These are phyloP conservation scores for Naganishia vishniacii DNA, from an alignment of 768 basidiomycete species.

Conservation along the genomic window DNA sequence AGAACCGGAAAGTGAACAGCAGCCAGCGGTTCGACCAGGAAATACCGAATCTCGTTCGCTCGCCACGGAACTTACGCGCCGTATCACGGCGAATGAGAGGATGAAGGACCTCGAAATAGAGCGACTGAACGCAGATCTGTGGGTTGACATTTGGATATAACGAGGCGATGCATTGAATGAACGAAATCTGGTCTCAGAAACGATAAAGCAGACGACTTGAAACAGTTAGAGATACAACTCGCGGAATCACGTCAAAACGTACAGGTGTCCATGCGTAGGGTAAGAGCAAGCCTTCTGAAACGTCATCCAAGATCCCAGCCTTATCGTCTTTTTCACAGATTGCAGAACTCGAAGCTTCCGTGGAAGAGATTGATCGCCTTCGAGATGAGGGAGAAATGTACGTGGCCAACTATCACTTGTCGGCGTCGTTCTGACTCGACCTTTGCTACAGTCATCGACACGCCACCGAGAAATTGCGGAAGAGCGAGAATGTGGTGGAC, in stretches of 20 bases:
- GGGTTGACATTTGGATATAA: constrained; percentile 49
- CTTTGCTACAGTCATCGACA: constrained; percentile 52
- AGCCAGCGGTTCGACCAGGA: neutral
- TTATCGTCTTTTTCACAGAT: constrained; percentile 51
- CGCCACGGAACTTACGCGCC: neutral
- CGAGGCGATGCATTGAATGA: neutral
- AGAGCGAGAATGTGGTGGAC: constrained; percentile 95
- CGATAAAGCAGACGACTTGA: constrained; percentile 73
- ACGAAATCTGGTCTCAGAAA: constrained; percentile 54
- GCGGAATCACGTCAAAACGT: constrained; percentile 58
- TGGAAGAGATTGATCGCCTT: constrained; percentile 69
- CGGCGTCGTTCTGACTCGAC: neutral
- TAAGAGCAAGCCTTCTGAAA: too few species aligned
- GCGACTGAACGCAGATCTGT: constrained; percentile 75
- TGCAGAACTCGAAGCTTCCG: constrained; percentile 71
- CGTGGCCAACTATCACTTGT: constrained; percentile 32
- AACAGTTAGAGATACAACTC: constrained; percentile 71
- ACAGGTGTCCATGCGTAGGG: constrained; percentile 60
- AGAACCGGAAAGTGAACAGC: neutral
- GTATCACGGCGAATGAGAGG: neutral
- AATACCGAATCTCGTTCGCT: neutral
- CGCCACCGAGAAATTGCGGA: constrained; percentile 82
- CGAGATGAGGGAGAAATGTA: constrained; percentile 96
- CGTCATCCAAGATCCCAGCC: too few species aligned
- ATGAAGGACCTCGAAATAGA: constrained; percentile 60